Conservation (phyloP, 2,329 filamentous ascomycete species). For the Sclerotinia spermophila region DNA sequence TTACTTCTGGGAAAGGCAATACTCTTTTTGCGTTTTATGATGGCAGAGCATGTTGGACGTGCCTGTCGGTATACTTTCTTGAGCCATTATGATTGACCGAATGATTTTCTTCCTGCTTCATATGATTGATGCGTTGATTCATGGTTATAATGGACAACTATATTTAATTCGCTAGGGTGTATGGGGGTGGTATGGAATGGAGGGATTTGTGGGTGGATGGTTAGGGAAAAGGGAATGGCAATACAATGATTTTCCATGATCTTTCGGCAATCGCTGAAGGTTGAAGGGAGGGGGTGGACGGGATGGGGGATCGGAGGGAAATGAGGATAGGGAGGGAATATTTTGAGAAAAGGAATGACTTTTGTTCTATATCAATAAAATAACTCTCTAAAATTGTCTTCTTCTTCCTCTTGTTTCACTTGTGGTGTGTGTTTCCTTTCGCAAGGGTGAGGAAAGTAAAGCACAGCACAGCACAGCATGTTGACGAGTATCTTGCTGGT, state of each 20-base stretch:
- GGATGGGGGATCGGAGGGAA: not conserved
- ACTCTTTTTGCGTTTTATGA: conserved; percentile 5
- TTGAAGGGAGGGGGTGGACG: not conserved
- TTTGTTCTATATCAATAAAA: conserved; percentile 1
- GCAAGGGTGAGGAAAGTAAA: not conserved
- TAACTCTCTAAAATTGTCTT: not conserved
- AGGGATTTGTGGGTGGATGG: not conserved
- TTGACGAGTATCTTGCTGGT: not conserved
- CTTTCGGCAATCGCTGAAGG: not conserved
- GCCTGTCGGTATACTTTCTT: conserved; percentile 12
- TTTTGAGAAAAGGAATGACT: not conserved
- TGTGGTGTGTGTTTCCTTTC: not conserved
- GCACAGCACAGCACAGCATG: not conserved
- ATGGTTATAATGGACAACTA: conserved; percentile 13
- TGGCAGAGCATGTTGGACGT: conserved; percentile 5
- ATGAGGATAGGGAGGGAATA: not conserved
- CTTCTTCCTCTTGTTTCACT: not conserved
- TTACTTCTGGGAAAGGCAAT: conserved; percentile 11
- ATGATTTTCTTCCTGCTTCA: conserved; percentile 2
- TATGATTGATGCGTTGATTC: conserved; percentile 5
- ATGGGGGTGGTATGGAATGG: not conserved
- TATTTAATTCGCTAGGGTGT: conserved; percentile 14
- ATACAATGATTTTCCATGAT: conserved; percentile 12
- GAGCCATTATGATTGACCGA: conserved; percentile 1
- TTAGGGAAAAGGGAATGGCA: conserved; percentile 8